Percentiles rank a stretch among this genome's conserved stretches.
These are phyloP conservation scores for Penicillium sp. DNA, from an alignment of 2,329 filamentous ascomycete genomes.

Conservation along the genomic window DNA sequence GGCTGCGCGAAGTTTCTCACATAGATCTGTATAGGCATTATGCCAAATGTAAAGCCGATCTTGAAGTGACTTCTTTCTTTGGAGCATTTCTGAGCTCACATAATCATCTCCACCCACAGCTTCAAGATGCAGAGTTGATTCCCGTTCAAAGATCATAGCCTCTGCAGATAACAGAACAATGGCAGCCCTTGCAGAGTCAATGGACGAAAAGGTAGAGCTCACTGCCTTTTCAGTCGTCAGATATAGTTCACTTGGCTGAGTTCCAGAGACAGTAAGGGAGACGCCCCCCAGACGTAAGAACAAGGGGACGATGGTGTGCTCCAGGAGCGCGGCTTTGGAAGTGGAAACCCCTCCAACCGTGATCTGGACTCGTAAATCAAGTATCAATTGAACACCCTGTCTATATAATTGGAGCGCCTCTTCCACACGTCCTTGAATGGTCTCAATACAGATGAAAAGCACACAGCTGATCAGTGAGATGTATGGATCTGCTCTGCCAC, in stretches of 20 bases:
- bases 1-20: background rate
- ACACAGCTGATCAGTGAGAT: constrained; percentile 33
- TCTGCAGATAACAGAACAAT: constrained; percentile 13
- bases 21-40: constrained; percentile 8
- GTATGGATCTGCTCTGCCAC: constrained; percentile 23
- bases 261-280: constrained; percentile 15
- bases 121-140: constrained; percentile 11
- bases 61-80: constrained; percentile 1
- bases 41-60: constrained; percentile 10
- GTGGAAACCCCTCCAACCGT: constrained; percentile 9
- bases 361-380: constrained; percentile 20
- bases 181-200: constrained; percentile 11
- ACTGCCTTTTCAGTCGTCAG: constrained; percentile 7
- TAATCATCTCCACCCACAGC: background rate
- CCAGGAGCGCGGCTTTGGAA: constrained; percentile 21
- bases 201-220: background rate
- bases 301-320: constrained; percentile 30
- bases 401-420: constrained; percentile 28
- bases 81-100: constrained; percentile 6
- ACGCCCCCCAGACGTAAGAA: constrained; percentile 28
- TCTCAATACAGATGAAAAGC: constrained; percentile 37
- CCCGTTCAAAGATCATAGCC: constrained; percentile 16
- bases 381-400: constrained; percentile 28
- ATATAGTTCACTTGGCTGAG: constrained; percentile 9
- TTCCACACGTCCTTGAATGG: constrained; percentile 24